Evolutionary conservation across 2,329 filamentous ascomycete species (phyloP), one percentile per base, ranked within the genome.

Genomic region (Capronia americana): DNA sequence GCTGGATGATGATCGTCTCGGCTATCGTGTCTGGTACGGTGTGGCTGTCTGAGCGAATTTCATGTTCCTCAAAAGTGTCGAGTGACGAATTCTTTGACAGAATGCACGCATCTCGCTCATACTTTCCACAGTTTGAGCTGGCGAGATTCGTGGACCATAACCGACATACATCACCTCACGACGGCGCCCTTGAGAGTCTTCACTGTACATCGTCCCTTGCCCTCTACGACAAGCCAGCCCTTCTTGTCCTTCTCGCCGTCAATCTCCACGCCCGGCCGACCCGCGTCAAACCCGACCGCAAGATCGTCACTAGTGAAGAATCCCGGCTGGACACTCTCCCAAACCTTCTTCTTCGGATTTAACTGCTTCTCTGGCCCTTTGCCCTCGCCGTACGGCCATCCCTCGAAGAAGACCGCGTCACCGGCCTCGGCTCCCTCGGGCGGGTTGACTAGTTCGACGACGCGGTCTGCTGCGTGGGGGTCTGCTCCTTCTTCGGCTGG

Each of bases 261-360:
- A 41, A 61, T 61, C 69, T 89, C 86, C 78, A 90, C 90, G 75
- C 90, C 88, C 41, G 97, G 92, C 54, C 84, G 88, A 53, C 81
- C 85, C 2, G 91, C 91, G 75, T 98, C 91, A 77, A 98, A 99
- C 0, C 86, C 93, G 41, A 97, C 94, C 80, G 93, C 91, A 59
- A 94, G 84, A 55, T 79, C 80, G 7, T 90, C 90, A 1, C 90
- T 96, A 7, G 94, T 99, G 32, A 92, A 96, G 82, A 98, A 98
- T 0, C 94, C 95, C 0, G 93, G 93, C 85, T 98, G 94, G 81
- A 97, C 92, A 10, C 86, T 92, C 85, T 99, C 95, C 93, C 94
- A 98, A 68, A 98, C 84, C 89, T 98, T 98, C 89, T 98, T 99
- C 90, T 99, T 99, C 65, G 95, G 95, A 85, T 98, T 99, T 65